A percentile compares a stretch with the other conserved stretches of the same genome.
These are phyloP conservation scores for Colletotrichum kahawae DNA, from an alignment of 2,329 filamentous ascomycete species.

Conservation along the genomic window DNA sequence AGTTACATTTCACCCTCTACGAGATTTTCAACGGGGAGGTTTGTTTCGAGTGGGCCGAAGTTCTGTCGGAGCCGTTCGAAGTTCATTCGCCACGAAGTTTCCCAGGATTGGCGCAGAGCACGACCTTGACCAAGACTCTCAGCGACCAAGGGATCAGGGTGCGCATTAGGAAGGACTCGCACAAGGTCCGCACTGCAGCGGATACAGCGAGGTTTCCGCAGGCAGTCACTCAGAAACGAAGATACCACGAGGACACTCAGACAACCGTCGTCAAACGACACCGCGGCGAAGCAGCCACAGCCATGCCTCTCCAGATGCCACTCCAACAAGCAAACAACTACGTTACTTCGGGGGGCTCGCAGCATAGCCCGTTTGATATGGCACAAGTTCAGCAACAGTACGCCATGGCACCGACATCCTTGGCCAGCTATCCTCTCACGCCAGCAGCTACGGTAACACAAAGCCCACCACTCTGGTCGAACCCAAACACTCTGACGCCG, in stretches of 20 bases:
- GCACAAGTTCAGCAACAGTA: neutral
- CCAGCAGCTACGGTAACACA: neutral
- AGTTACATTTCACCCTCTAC: conserved; percentile 79
- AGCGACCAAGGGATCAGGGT: conserved; percentile 87
- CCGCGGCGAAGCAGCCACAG: neutral
- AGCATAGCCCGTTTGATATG: neutral
- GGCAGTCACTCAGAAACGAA: neutral
- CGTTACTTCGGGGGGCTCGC: neutral
- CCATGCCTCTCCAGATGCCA: neutral
- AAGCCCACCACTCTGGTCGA: neutral
- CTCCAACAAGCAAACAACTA: neutral
- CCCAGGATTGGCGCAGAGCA: conserved; percentile 82
- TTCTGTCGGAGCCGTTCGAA: conserved; percentile 71
- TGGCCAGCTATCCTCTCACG: neutral
- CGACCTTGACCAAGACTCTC: conserved; percentile 77
- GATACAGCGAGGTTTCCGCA: conserved; percentile 33
- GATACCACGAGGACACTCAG: neutral
- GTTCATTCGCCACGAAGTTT: conserved; percentile 72
- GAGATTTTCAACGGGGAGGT: conserved; percentile 45
- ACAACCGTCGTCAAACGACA: neutral
- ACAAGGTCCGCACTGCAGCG: conserved; percentile 53
- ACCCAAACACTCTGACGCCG: neutral
- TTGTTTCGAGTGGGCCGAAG: conserved; percentile 30
- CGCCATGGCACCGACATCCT: neutral
- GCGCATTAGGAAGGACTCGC: conserved; percentile 81